Conservation (phyloP, 306 rosid genomes). For the Purshia tridentata region DNA sequence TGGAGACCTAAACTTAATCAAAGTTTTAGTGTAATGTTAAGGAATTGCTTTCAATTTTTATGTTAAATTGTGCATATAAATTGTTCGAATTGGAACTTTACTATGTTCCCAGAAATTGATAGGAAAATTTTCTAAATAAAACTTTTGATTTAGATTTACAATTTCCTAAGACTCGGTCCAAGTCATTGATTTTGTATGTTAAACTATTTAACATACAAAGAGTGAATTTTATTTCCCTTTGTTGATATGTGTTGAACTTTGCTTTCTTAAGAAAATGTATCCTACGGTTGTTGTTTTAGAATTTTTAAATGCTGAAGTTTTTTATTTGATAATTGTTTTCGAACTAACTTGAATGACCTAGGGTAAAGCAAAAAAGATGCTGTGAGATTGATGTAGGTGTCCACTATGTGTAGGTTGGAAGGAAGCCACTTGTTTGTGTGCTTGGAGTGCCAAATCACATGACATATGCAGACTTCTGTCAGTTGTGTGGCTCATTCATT, state of each 20-base stretch:
- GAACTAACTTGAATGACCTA: not conserved
- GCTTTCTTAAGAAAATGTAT: not conserved
- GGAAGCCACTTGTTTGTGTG: slow-evolving; percentile 79
- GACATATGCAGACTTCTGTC: slow-evolving; percentile 96
- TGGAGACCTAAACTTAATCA: not conserved
- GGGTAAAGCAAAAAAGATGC: not conserved
- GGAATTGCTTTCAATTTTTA: not conserved
- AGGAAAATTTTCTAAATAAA: too few species aligned
- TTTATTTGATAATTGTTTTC: not conserved
- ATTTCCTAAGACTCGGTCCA: too few species aligned
- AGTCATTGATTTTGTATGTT: too few species aligned
- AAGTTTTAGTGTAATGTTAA: not conserved
- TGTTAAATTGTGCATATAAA: not conserved
- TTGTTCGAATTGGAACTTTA: not conserved
- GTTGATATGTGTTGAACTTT: not conserved
- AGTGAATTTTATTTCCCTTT: not conserved
- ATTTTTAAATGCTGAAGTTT: not conserved
- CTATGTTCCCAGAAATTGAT: too few species aligned
- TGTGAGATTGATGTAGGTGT: not conserved
- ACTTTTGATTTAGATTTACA: too few species aligned
- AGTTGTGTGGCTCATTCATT: slow-evolving; percentile 82
- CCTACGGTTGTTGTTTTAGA: not conserved
- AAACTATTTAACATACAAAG: not conserved
- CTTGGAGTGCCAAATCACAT: slow-evolving; percentile 93
- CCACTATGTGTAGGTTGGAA: slow-evolving; percentile 48